A percentile compares a stretch with the other conserved stretches of the same genome.
These are phyloP conservation scores for Plantago major DNA, from an alignment of 257 asterid genomes.

Conservation along the genomic window DNA sequence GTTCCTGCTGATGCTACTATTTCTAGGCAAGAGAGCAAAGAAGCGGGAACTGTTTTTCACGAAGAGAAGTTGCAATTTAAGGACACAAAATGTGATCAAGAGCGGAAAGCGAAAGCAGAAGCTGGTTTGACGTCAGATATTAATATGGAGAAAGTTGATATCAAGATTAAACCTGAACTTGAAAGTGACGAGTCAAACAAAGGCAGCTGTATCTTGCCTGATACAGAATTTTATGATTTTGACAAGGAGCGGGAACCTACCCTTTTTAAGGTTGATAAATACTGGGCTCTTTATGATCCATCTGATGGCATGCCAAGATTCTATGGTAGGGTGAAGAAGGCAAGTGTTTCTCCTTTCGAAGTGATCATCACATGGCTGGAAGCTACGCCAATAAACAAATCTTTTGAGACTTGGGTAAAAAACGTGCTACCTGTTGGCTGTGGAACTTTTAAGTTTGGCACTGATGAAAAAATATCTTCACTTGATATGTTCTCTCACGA, in stretches of 20 bases:
- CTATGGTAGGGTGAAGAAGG: slow-evolving; percentile 46
- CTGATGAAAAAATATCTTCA: slow-evolving; percentile 14
- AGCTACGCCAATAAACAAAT: slow-evolving; percentile 35
- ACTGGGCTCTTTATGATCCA: slow-evolving; percentile 64
- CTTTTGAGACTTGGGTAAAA: slow-evolving; percentile 31
- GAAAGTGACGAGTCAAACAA: slow-evolving; percentile 11
- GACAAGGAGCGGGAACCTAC: slow-evolving; percentile 33
- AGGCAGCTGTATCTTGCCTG: slow-evolving; percentile 25
- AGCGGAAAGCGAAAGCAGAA: slow-evolving; percentile 19
- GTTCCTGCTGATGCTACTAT: slow-evolving; percentile 15
- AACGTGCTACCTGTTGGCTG: slow-evolving; percentile 46
- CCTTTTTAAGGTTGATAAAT: slow-evolving; percentile 35
- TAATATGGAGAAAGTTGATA: slow-evolving; percentile 17
- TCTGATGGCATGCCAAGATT: slow-evolving; percentile 62
- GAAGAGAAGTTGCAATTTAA: slow-evolving; percentile 21
- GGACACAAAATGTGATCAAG: slow-evolving; percentile 16
- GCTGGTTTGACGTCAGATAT: slow-evolving; percentile 10
- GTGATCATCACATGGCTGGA: slow-evolving; percentile 49
- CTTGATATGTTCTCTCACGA: slow-evolving; percentile 41
- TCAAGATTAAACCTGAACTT: slow-evolving; percentile 24
- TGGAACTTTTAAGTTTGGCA: slow-evolving; percentile 45
- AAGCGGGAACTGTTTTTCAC: slow-evolving; percentile 18
- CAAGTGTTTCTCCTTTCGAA: slow-evolving; percentile 34
- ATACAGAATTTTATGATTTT: slow-evolving; percentile 55
- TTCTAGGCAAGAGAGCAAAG: slow-evolving; percentile 12